Percentiles rank a stretch among this genome's conserved stretches.
phyloP scores from a whole-genome alignment of 148 eudicot species.

The Polygonum aviculare region DNA sequence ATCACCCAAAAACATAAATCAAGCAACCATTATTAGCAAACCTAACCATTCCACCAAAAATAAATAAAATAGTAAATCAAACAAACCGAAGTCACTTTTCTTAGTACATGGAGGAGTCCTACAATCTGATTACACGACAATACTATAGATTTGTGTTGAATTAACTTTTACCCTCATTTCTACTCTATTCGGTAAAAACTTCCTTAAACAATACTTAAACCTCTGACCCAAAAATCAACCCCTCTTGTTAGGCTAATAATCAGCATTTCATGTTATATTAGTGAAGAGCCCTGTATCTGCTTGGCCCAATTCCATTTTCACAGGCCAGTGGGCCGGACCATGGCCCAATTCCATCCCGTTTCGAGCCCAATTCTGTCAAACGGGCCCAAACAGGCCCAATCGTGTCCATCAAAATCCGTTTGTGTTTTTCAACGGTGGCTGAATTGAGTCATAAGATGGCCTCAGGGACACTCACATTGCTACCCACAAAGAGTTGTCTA shows the following conservation, averaged over 20 bases:
- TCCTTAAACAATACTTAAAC: neutral
- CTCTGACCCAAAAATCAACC: neutral
- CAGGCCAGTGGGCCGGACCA: too few relatives aligned
- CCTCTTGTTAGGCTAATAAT: neutral
- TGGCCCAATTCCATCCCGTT: neutral
- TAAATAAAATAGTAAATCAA: neutral
- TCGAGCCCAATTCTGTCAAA: neutral
- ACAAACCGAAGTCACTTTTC: neutral
- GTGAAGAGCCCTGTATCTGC: too few relatives aligned
- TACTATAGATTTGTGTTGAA: too few relatives aligned
- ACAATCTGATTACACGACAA: too few relatives aligned
- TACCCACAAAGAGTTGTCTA: conserved; percentile 47
- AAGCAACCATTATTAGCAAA: too few relatives aligned
- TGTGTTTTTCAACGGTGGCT: neutral
- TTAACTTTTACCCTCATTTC: too few relatives aligned
- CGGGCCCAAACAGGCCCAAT: neutral
- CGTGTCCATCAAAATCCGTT: neutral
- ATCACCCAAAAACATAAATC: too few relatives aligned
- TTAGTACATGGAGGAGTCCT: too few relatives aligned
- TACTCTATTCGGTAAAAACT: neutral
- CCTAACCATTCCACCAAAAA: too few relatives aligned
- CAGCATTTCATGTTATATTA: neutral
- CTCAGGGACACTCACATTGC: conserved; percentile 50
- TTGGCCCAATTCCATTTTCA: neutral
- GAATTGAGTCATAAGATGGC: conserved; percentile 69